Base-by-base conservation (phyloP, 495 filamentous ascomycete species). In the Aspergillus mulundensis region DNA sequence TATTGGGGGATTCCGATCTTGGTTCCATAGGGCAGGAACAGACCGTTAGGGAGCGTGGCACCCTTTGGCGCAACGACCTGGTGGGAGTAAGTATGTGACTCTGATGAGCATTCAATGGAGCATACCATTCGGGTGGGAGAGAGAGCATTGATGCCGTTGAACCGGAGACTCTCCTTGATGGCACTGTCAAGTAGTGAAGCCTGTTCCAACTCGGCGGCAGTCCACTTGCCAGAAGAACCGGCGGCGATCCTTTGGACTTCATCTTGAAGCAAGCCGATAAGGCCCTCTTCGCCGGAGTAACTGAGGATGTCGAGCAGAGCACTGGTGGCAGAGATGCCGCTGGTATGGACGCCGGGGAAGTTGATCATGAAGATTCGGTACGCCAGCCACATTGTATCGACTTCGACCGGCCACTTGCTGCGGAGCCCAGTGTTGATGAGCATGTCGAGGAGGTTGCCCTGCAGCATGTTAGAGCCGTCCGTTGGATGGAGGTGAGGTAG, bases 301-400 rank as follows among this genome's bases (percentile, higher is more conserved):
- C 55, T 57, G n/a, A 57, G 20, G 16, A 57, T 57, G 16, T 57
- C 55, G 10, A 57, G 55, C 11, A 57, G 48, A 21, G 50, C 48
- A 32, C 55, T 57, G 25, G 55, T 52, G 12, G 48, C 48, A 14
- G 55, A 57, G n/a, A 57, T 50, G n/a, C 47, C 55, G 20, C 47
- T 57, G 1, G 55, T 57, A 19, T 57, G 55, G 11, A 57, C 55
- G 12, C 55, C 55, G 24, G 55, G 55, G 30, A 57, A 57, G 48
- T 57, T 57, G 40, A 57, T 52, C 55, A 57, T 57, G 40, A 57
- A 57, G 45, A 57, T 50, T 14, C 55, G 10, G 36, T 57, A 57
- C 1, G 55, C 55, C 18, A 57, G 41, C 55, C 55, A 57, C 55
- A 57, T 57, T 0, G 55, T 44, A 0, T 50, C 50, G 19, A 39